A percentile compares a stretch with the other conserved stretches of the same genome.
Evolutionary conservation across 2,329 filamentous ascomycete genomes (phyloP).

Genomic region (Phialophora chinensis): DNA sequence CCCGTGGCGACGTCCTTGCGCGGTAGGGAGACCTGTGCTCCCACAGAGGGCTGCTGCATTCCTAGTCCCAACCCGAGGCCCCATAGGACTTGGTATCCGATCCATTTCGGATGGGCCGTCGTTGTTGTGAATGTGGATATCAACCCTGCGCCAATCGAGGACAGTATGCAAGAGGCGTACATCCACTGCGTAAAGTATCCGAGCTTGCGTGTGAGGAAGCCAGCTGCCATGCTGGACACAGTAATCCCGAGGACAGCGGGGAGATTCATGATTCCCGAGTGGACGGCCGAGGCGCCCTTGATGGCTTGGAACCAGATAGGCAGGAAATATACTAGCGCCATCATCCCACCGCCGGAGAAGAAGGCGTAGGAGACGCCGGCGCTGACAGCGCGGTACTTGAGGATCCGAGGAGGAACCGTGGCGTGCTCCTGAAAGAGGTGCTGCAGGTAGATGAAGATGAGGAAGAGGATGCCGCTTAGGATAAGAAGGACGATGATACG

Average conservation of each 20-base stretch:
- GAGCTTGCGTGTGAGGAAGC: slow-evolving; percentile 38
- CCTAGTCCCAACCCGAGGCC: slow-evolving; percentile 44
- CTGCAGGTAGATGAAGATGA: slow-evolving; percentile 56
- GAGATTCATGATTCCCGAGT: slow-evolving; percentile 41
- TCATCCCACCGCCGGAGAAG: slow-evolving; percentile 35
- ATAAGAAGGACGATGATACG: slow-evolving; percentile 45
- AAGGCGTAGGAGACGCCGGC: slow-evolving; percentile 54
- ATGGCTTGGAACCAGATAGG: slow-evolving; percentile 44
- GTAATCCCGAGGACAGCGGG: slow-evolving; percentile 35
- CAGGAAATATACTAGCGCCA: slow-evolving; percentile 39
- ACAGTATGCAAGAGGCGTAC: slow-evolving; percentile 41
- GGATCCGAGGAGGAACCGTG: slow-evolving; percentile 62
- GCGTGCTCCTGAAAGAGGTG: slow-evolving; percentile 61
- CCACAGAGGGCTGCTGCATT: slow-evolving; percentile 40
- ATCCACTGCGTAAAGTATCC: slow-evolving; percentile 48
- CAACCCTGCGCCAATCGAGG: slow-evolving; percentile 42
- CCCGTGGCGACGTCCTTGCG: slow-evolving; percentile 41
- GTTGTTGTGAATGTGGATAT: slow-evolving; percentile 41
- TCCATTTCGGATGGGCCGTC: slow-evolving; percentile 41
- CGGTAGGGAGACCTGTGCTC: slow-evolving; percentile 40
- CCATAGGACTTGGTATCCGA: slow-evolving; percentile 44
- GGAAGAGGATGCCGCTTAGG: slow-evolving; percentile 43
- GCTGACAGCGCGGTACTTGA: slow-evolving; percentile 59
- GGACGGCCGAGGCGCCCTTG: slow-evolving; percentile 44
- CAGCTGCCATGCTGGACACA: slow-evolving; percentile 35